Conservation (phyloP, 2,329 filamentous ascomycete species). For the Monosporascus sp. region DNA sequence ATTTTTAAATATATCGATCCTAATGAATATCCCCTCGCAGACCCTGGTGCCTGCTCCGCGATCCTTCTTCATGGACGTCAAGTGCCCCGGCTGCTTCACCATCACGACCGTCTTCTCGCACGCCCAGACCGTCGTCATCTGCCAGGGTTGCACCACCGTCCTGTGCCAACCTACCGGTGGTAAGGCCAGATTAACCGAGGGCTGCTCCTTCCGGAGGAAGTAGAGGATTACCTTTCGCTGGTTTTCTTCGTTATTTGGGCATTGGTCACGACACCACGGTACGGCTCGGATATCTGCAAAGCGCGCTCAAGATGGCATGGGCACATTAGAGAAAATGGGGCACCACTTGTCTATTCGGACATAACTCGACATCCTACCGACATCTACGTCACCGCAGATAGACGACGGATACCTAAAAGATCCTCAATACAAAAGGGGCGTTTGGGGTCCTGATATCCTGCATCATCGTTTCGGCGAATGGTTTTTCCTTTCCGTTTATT, state of each 20-base stretch:
- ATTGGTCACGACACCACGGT: conserved; percentile 44
- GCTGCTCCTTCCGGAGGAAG: conserved; percentile 99
- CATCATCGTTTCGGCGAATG: conserved; percentile 49
- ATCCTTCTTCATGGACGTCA: conserved; percentile 99
- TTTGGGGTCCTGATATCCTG: conserved; percentile 81
- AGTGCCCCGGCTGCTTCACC: conserved; percentile 99
- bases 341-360: conserved; percentile 28
- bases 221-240: conserved; percentile 57
- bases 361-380: conserved; percentile 29
- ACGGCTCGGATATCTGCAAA: conserved; percentile 57
- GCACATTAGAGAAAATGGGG: conserved; percentile 38
- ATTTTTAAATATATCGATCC: conserved; percentile 1
- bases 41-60: conserved; percentile 91
- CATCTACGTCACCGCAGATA: conserved; percentile 56
- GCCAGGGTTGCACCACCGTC: conserved; percentile 98
- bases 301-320: conserved; percentile 39
- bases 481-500: conserved; percentile 39
- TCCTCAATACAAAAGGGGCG: conserved; percentile 58
- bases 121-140: conserved; percentile 99
- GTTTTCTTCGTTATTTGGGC: conserved; percentile 37
- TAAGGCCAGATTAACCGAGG: conserved; percentile 98
- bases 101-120: conserved; percentile 99
- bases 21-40: conserved; percentile 38
- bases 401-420: conserved; percentile 62
- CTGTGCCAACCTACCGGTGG: conserved; percentile 99